phyloP scores from a whole-genome alignment of 768 basidiomycete genomes.

The Kwoniella bestiolae region DNA sequence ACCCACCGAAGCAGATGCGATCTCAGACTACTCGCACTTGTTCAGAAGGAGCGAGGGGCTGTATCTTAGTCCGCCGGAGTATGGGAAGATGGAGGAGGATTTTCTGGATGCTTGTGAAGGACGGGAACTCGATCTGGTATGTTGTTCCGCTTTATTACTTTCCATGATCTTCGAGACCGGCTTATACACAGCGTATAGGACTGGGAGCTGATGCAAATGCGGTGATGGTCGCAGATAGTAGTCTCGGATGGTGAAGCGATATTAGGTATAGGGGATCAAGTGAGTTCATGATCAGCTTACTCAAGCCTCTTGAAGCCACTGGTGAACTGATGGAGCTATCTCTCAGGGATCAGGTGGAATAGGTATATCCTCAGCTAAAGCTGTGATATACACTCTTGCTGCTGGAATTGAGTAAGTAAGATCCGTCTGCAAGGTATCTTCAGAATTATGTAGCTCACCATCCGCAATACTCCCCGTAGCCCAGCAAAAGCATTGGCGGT shows the following conservation, averaged over 20 bases:
- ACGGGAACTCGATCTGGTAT: slow-evolving; percentile 47
- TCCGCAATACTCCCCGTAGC: slow-evolving; percentile 18
- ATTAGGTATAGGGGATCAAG: slow-evolving; percentile 54
- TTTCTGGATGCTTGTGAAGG: slow-evolving; percentile 65
- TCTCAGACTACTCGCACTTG: slow-evolving; percentile 79
- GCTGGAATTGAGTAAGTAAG: slow-evolving; percentile 57
- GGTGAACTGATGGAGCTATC: too few species aligned
- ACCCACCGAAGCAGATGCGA: slow-evolving; percentile 70
- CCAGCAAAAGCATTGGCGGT: slow-evolving; percentile 55
- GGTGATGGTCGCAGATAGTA: slow-evolving; percentile 40
- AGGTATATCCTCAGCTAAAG: slow-evolving; percentile 65
- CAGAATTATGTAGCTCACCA: background rate
- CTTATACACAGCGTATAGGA: background rate
- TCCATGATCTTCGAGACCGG: background rate
- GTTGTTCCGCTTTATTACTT: background rate
- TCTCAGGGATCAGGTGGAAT: slow-evolving; percentile 56
- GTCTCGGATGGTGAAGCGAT: slow-evolving; percentile 57
- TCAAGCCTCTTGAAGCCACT: too few species aligned
- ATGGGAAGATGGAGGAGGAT: slow-evolving; percentile 74
- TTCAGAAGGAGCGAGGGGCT: slow-evolving; percentile 78
- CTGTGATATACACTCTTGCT: slow-evolving; percentile 65
- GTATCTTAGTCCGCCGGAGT: slow-evolving; percentile 67
- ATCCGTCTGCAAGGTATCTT: background rate
- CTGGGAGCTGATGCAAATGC: background rate
- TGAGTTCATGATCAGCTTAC: slow-evolving; percentile 7